Evolutionary conservation across 2,329 filamentous ascomycete species (phyloP).

Genomic region (Apiospora phragmitis): DNA sequence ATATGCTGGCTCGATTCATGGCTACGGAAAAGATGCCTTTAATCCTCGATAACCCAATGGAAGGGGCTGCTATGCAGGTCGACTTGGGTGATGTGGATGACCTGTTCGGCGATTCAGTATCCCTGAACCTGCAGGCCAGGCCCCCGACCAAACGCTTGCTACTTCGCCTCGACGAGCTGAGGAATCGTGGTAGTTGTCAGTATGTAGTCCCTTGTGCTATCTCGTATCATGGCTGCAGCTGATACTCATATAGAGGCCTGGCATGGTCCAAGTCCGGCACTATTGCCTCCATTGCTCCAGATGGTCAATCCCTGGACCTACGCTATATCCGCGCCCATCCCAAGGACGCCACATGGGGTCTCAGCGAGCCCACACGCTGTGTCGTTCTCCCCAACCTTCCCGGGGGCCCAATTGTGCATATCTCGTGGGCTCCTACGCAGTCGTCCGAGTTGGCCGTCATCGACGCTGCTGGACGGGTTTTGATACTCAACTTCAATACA

Average conservation of each 20-base stretch:
- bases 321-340: conserved; percentile 70
- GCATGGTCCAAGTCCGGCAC: conserved; percentile 88
- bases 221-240: conserved; percentile 20
- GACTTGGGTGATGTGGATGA: conserved; percentile 67
- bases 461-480: conserved; percentile 76
- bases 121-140: conserved; percentile 51
- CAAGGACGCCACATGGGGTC: conserved; percentile 70
- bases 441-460: conserved; percentile 81
- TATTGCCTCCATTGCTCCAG: conserved; percentile 76
- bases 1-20: background rate
- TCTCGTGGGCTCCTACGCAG: conserved; percentile 75
- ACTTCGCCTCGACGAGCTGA: conserved; percentile 74
- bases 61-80: conserved; percentile 45
- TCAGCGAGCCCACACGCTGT: conserved; percentile 71
- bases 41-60: conserved; percentile 47
- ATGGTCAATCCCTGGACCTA: conserved; percentile 70
- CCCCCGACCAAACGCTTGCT: conserved; percentile 66
- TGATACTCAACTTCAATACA: conserved; percentile 70
- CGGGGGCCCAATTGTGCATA: conserved; percentile 70
- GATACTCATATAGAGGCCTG: conserved; percentile 53
- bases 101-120: conserved; percentile 71
- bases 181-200: conserved; percentile 78
- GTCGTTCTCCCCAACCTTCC: conserved; percentile 62
- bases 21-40: conserved; percentile 37
- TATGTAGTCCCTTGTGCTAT: conserved; percentile 44